Conservation (phyloP, 164 flowering plant species). For the Umbilicus rupestris region DNA sequence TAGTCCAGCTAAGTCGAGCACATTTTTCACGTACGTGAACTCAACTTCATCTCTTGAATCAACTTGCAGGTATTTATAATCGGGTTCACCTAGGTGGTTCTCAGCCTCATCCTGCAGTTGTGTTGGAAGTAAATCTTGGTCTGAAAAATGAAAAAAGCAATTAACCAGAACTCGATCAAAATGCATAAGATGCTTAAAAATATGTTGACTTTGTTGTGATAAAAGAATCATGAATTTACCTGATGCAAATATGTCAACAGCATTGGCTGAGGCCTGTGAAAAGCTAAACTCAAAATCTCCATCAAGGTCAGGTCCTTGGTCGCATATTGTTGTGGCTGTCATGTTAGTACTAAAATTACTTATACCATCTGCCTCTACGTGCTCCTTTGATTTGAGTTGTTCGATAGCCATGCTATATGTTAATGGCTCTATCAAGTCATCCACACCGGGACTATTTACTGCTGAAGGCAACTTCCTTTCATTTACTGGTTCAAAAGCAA, state of each 20-base stretch:
- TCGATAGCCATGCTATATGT: neutral
- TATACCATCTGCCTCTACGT: neutral
- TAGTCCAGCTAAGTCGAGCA: slow-evolving; percentile 22
- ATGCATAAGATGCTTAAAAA: neutral
- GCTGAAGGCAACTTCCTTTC: neutral
- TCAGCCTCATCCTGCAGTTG: neutral
- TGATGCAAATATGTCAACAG: neutral
- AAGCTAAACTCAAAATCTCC: slow-evolving; percentile 4
- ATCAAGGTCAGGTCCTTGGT: neutral
- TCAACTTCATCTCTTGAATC: slow-evolving; percentile 10
- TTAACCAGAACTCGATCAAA: neutral
- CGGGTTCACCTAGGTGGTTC: neutral
- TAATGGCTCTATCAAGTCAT: neutral
- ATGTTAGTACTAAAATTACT: neutral
- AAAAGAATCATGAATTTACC: neutral
- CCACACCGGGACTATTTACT: neutral
- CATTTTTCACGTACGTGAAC: slow-evolving; percentile 19
- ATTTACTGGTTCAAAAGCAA: slow-evolving; percentile 2
- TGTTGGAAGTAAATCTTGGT: neutral
- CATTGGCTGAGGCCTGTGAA: neutral
- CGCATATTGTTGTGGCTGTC: neutral
- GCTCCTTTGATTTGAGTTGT: neutral
- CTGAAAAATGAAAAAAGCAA: neutral
- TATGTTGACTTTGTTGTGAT: neutral
- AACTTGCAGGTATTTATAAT: neutral